These are phyloP conservation scores for Salmacisia buchloeana DNA, from an alignment of 1,284 basidiomycete species.

Conservation along the genomic window DNA sequence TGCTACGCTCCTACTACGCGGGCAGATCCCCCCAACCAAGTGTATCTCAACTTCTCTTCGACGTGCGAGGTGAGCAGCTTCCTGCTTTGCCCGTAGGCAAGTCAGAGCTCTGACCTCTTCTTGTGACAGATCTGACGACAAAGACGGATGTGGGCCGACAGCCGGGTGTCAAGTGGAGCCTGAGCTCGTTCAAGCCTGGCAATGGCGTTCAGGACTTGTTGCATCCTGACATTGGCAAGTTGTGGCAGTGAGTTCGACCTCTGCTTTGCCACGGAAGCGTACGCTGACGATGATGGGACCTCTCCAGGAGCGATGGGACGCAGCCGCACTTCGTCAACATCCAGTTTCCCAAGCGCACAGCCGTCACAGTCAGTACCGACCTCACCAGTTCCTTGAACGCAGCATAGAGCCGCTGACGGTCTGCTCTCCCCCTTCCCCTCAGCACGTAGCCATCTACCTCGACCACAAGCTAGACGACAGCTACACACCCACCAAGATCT, in stretches of 20 bases:
- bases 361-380: constrained; percentile 66
- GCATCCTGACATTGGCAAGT: constrained; percentile 81
- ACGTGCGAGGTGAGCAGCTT: background rate
- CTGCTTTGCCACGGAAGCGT: background rate
- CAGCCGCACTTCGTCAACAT: constrained; percentile 94
- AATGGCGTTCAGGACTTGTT: constrained; percentile 87
- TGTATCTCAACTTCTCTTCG: too few relatives aligned
- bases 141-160: constrained; percentile 41
- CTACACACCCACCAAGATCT: constrained; percentile 87
- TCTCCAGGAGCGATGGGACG: constrained; percentile 80
- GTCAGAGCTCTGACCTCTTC: background rate
- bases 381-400: background rate
- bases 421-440: constrained; percentile 4
- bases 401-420: background rate
- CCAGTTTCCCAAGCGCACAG: constrained; percentile 83
- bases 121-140: constrained; percentile 28
- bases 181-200: constrained; percentile 92
- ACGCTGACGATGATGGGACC: constrained; percentile 5
- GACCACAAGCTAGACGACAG: constrained; percentile 86
- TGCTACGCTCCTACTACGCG: too few relatives aligned
- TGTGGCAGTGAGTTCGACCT: constrained; percentile 85
- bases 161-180: constrained; percentile 76
- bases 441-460: constrained; percentile 88
- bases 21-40: too few relatives aligned
- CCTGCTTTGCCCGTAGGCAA: background rate